Conservation (phyloP, 106 monocot genomes). For the Dendrobium catenatum region DNA sequence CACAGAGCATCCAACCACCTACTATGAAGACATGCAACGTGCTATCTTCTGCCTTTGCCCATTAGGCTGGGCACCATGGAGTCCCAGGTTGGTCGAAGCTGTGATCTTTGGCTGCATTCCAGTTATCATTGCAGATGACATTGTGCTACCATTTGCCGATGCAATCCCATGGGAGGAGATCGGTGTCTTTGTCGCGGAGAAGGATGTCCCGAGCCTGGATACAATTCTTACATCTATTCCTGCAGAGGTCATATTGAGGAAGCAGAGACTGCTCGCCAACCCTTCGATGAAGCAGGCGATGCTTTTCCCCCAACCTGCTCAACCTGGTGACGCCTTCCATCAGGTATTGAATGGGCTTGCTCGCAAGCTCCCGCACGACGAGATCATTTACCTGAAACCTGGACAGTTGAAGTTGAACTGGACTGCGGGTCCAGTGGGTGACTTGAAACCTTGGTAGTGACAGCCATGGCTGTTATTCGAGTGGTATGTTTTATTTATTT, state of each 20-base stretch:
- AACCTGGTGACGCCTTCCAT: conserved; percentile 62
- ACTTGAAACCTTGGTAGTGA: conserved; percentile 56
- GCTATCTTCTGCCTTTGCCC: conserved; percentile 67
- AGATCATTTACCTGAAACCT: conserved; percentile 24
- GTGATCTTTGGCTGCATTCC: conserved; percentile 71
- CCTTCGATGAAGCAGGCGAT: conserved; percentile 71
- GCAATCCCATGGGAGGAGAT: conserved; percentile 72
- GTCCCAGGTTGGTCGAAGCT: conserved; percentile 51
- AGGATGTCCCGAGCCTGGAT: conserved; percentile 57
- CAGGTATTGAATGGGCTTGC: conserved; percentile 67
- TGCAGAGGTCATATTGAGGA: conserved; percentile 44
- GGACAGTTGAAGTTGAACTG: conserved; percentile 46
- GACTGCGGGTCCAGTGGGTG: conserved; percentile 51
- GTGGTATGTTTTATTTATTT: no score
- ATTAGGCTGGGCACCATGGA: conserved; percentile 68
- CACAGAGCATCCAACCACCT: conserved; percentile 53
- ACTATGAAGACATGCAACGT: conserved; percentile 71
- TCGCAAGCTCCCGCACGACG: conserved; percentile 51
- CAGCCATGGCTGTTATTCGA: neutral
- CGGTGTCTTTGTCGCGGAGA: conserved; percentile 54
- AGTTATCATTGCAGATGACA: conserved; percentile 58
- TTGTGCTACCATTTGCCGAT: conserved; percentile 61
- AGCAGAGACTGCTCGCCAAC: conserved; percentile 57
- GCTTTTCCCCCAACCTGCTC: conserved; percentile 57
- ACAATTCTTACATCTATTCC: conserved; percentile 48